phyloP scores from a whole-genome alignment of 805 yeast genomes.

The Teunomyces tritomae region DNA sequence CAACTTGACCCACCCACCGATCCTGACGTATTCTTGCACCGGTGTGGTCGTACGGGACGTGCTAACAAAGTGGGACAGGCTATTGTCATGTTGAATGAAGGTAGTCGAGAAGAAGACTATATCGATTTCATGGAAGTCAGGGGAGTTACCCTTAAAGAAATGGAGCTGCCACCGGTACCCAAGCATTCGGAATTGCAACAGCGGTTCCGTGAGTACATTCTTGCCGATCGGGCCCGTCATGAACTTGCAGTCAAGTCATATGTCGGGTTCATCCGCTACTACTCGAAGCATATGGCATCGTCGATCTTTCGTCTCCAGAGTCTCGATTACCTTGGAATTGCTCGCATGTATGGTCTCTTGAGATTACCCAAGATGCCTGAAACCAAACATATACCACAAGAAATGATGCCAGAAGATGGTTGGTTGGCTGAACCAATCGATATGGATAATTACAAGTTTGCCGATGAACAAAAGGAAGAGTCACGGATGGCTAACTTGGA shows the following conservation, averaged over 20 bases:
- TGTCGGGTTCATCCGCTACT: conserved; percentile 79
- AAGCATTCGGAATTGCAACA: conserved; percentile 24
- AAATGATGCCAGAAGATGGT: conserved; percentile 64
- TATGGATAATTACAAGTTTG: conserved; percentile 64
- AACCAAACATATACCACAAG: conserved; percentile 47
- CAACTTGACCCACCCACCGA: conserved; percentile 95
- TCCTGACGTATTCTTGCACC: conserved; percentile 85
- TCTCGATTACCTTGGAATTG: conserved; percentile 70
- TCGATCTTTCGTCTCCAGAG: conserved; percentile 78
- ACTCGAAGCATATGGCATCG: conserved; percentile 82
- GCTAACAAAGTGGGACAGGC: conserved; percentile 85
- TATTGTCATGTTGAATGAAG: conserved; percentile 65
- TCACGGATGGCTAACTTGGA: conserved; percentile 58
- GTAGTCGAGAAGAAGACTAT: conserved; percentile 76
- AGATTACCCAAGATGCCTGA: conserved; percentile 97
- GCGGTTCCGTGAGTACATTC: conserved; percentile 49
- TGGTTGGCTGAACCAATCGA: conserved; percentile 67
- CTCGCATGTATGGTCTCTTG: conserved; percentile 73
- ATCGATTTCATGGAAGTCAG: conserved; percentile 77
- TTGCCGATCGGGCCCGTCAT: conserved; percentile 74
- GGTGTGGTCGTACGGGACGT: conserved; percentile 94
- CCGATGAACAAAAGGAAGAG: conserved; percentile 62
- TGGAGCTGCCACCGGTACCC: conserved; percentile 22
- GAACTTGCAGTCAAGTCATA: conserved; percentile 78
- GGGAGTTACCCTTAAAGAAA: conserved; percentile 47